These are phyloP conservation scores for Calonectria naviculata DNA, from an alignment of 2,329 filamentous ascomycete species.

Conservation along the genomic window DNA sequence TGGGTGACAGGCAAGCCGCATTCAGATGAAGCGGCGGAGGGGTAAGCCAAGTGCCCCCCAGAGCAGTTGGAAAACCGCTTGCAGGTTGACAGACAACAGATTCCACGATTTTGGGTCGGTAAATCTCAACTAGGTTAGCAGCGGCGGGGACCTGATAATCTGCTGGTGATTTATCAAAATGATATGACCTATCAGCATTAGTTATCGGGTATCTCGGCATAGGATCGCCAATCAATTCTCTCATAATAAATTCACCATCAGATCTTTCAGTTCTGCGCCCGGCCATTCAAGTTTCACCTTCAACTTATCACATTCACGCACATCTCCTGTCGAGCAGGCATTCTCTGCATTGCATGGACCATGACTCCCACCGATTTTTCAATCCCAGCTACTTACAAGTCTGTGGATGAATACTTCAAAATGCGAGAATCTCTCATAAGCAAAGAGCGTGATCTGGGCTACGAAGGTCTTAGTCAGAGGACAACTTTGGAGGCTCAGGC, in stretches of 20 bases:
- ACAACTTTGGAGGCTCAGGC: neutral
- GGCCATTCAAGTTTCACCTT: neutral
- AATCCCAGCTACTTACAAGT: neutral
- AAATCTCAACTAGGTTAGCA: too few species aligned
- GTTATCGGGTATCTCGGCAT: neutral
- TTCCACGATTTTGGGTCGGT: too few species aligned
- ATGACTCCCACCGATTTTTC: neutral
- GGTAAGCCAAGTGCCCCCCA: too few species aligned
- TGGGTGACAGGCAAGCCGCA: too few species aligned
- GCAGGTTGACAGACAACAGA: too few species aligned
- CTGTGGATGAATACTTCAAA: neutral
- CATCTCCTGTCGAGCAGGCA: neutral
- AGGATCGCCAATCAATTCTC: neutral
- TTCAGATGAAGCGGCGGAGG: too few species aligned
- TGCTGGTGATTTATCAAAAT: too few species aligned
- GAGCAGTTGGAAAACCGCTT: too few species aligned
- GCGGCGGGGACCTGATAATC: too few species aligned
- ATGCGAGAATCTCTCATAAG: neutral
- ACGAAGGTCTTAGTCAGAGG: neutral
- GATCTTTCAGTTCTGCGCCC: too few species aligned
- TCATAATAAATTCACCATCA: neutral
- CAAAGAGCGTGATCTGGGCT: neutral
- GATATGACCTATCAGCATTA: neutral
- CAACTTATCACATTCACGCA: neutral
- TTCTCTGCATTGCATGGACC: neutral